phyloP scores from a whole-genome alignment of 2,329 filamentous ascomycete species.

The Colletotrichum sp. region DNA sequence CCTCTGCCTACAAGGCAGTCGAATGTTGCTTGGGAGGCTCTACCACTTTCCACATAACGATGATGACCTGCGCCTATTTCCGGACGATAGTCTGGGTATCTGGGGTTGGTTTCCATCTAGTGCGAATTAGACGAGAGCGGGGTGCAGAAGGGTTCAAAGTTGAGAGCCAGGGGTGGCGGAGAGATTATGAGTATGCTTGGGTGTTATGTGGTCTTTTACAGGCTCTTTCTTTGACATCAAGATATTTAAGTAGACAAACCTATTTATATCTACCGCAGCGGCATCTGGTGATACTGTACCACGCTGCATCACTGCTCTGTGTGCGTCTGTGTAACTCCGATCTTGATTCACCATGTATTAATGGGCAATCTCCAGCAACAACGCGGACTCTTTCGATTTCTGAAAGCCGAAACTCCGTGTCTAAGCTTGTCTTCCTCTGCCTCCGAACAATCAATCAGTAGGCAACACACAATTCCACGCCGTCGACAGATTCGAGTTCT shows the following conservation, averaged over 20 bases:
- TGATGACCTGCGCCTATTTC: not conserved
- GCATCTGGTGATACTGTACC: fast-evolving
- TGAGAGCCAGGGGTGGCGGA: no score
- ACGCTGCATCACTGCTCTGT: not conserved
- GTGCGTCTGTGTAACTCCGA: not conserved
- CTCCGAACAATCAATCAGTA: not conserved
- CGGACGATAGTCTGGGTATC: not conserved
- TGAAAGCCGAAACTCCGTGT: fast-evolving
- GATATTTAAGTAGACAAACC: not conserved
- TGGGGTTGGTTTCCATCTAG: not conserved
- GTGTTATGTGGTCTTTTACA: no score
- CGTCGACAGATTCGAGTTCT: not conserved
- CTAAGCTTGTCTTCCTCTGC: not conserved
- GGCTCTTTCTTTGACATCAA: not conserved
- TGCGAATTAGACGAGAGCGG: not conserved
- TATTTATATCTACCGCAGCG: not conserved
- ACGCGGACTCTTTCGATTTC: not conserved
- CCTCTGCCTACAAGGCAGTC: fast-evolving
- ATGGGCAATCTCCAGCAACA: not conserved
- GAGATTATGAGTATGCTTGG: no score
- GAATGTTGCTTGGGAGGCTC: not conserved
- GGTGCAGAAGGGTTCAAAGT: not conserved
- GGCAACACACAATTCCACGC: not conserved
- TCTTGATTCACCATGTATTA: not conserved
- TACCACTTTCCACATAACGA: fast-evolving